phyloP scores from a whole-genome alignment of 305 asterid genomes.

The Fraxinus floribunda region DNA sequence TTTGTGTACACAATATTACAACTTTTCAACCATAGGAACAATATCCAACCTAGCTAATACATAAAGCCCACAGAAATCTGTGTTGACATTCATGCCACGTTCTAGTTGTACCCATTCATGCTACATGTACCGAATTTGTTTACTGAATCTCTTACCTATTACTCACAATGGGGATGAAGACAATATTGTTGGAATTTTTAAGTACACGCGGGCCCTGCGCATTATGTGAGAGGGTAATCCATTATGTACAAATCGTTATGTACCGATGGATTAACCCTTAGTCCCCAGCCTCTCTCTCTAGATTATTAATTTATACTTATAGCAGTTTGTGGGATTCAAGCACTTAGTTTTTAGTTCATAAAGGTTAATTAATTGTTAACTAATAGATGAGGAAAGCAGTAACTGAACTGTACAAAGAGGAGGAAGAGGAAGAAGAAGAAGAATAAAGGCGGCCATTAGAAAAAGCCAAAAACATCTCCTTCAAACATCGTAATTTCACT shows the following conservation, averaged over 20 bases:
- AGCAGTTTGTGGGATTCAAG: background rate
- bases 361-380: background rate
- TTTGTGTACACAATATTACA: too few relatives aligned
- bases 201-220: too few relatives aligned
- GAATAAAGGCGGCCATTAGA: background rate
- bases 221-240: too few relatives aligned
- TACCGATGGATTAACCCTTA: too few relatives aligned
- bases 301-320: background rate
- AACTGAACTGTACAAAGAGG: background rate
- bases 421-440: background rate
- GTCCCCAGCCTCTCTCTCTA: background rate
- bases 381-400: constrained; percentile 17
- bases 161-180: too few relatives aligned
- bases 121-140: too few relatives aligned
- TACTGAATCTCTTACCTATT: too few relatives aligned
- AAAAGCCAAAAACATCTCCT: constrained; percentile 13
- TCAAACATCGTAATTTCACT: background rate
- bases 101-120: background rate
- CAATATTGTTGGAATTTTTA: too few relatives aligned
- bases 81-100: constrained; percentile 2
- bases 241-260: too few relatives aligned
- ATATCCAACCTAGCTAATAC: too few relatives aligned
- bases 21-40: too few relatives aligned
- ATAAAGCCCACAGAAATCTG: constrained; percentile 11
- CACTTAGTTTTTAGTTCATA: background rate